These are phyloP conservation scores for Clavaria fumosa DNA, from an alignment of 768 basidiomycete genomes.

Conservation along the genomic window DNA sequence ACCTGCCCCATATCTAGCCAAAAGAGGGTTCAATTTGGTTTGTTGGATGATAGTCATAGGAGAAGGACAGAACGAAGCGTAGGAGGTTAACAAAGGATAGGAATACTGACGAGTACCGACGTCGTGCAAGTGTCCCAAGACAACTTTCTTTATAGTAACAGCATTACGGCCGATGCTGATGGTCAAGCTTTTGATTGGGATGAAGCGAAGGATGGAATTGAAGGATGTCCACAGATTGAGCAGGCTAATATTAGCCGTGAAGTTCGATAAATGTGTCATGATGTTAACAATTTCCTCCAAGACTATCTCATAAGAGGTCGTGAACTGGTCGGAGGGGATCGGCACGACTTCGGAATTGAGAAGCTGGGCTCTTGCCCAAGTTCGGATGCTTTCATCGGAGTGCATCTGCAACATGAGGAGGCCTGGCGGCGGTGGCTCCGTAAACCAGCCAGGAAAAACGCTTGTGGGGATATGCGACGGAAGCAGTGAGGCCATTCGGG, in stretches of 20 bases:
- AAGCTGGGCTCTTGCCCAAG: constrained; percentile 42
- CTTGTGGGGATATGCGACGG: constrained; percentile 22
- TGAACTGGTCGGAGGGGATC: constrained; percentile 33
- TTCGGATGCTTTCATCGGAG: constrained; percentile 31
- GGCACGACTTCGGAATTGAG: constrained; percentile 24
- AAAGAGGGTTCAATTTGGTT: constrained; percentile 9
- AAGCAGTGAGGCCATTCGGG: constrained; percentile 29
- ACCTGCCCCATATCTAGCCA: constrained; percentile 42
- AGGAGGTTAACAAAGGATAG: neutral
- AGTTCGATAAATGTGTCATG: neutral
- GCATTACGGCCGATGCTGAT: constrained; percentile 19
- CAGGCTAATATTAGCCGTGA: constrained; percentile 23
- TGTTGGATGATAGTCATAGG: constrained; percentile 3
- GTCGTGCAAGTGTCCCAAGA: constrained; percentile 47
- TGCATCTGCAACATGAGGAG: constrained; percentile 44
- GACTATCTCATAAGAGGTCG: constrained; percentile 29
- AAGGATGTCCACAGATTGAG: constrained; percentile 39
- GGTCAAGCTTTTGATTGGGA: constrained; percentile 31
- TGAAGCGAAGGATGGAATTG: constrained; percentile 29
- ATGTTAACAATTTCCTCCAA: constrained; percentile 24
- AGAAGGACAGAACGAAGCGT: constrained; percentile 8
- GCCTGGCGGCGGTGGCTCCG: constrained; percentile 41
- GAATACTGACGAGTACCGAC: constrained; percentile 40
- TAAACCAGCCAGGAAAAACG: constrained; percentile 35
- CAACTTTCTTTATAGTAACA: constrained; percentile 34